phyloP scores from a whole-genome alignment of 78 protist genomes.

The Dictyostelium intermedium region DNA sequence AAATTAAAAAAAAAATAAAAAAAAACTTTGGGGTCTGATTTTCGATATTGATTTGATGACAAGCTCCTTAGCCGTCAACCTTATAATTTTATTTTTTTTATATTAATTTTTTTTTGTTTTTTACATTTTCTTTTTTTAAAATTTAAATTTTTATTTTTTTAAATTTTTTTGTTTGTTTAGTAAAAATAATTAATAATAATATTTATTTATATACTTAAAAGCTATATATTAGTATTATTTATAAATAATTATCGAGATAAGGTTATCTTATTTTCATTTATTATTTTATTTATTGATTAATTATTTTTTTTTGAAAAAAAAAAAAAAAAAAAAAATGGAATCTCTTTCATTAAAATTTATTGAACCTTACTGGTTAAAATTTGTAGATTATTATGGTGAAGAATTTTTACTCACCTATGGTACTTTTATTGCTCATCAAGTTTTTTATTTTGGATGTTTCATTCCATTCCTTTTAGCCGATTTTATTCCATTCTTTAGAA shows the following conservation, averaged over 20 bases:
- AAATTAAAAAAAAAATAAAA: no score
- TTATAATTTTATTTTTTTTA: no score
- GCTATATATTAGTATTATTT: neutral
- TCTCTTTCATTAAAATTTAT: slow-evolving; percentile 6
- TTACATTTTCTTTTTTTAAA: no score
- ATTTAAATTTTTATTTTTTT: no score
- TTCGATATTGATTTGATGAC: neutral
- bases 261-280: neutral
- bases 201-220: neutral
- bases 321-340: neutral
- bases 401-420: slow-evolving; percentile 68
- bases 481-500: slow-evolving; percentile 56
- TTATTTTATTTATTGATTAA: neutral
- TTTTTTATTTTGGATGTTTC: slow-evolving; percentile 61
- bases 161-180: neutral
- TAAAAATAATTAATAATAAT: neutral
- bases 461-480: slow-evolving; percentile 63
- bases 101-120: no score
- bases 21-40: no score
- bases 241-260: neutral
- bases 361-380: slow-evolving; percentile 40
- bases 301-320: neutral
- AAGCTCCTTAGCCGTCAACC: neutral
- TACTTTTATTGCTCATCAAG: slow-evolving; percentile 65
- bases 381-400: slow-evolving; percentile 71